These are phyloP conservation scores for Trypanosoma boissoni DNA, from an alignment of 208 protist species.

Conservation along the genomic window DNA sequence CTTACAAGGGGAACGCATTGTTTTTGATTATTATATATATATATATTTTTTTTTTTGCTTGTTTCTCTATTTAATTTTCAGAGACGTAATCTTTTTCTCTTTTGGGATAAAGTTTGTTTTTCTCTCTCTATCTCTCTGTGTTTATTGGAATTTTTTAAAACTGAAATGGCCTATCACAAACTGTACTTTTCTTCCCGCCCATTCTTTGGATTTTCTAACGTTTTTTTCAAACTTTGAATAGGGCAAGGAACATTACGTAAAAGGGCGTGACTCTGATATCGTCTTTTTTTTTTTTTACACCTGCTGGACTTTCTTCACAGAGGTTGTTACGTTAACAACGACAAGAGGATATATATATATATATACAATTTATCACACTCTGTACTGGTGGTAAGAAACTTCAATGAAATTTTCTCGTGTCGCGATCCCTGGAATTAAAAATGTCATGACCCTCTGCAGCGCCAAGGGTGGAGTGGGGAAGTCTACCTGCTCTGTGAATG, in stretches of 20 bases:
- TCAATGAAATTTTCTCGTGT: constrained; percentile 67
- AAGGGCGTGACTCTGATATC: too few relatives aligned
- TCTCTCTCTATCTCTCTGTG: constrained; percentile 13
- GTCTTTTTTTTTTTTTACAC: constrained; percentile 24
- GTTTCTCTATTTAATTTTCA: constrained; percentile 11
- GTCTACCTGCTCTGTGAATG: constrained; percentile 87
- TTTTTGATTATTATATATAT: too few relatives aligned
- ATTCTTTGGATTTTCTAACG: too few relatives aligned
- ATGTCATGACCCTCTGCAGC: constrained; percentile 86
- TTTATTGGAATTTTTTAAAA: too few relatives aligned
- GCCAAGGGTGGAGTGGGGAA: constrained; percentile 95
- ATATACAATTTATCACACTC: neutral
- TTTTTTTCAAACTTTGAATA: too few relatives aligned
- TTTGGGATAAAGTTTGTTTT: neutral
- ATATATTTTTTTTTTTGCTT: constrained; percentile 7
- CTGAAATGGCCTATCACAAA: too few relatives aligned
- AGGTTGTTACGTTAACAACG: constrained; percentile 1
- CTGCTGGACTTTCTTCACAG: neutral
- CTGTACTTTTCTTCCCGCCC: too few relatives aligned
- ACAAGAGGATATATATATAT: neutral
- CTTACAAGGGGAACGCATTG: neutral
- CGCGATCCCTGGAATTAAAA: constrained; percentile 66
- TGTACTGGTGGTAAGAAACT: neutral
- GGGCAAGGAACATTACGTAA: too few relatives aligned
- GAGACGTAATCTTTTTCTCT: neutral